A percentile compares a stretch with the other conserved stretches of the same genome.
phyloP scores from a whole-genome alignment of 2,329 filamentous ascomycete genomes.

The Aspergillus nomiae region DNA sequence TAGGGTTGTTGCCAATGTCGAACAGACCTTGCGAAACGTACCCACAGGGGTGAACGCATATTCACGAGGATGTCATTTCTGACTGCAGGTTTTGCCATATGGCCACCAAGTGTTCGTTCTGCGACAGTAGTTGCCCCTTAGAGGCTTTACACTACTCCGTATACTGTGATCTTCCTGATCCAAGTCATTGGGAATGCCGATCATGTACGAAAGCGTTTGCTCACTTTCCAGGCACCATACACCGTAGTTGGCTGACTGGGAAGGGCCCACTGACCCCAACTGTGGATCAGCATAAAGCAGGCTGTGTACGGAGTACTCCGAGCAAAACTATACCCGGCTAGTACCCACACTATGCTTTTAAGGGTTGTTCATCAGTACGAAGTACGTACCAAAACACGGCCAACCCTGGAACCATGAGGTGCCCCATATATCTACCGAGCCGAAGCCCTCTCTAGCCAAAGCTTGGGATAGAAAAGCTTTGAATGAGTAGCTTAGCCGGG shows the following conservation, averaged over 20 bases:
- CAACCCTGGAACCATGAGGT: neutral
- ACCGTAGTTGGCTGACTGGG: neutral
- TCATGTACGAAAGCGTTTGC: neutral
- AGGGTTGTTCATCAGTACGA: neutral
- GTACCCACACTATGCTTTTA: neutral
- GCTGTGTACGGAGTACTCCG: neutral
- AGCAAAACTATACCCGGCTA: neutral
- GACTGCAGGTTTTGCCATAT: neutral
- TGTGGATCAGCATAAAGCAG: neutral
- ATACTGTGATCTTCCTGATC: neutral
- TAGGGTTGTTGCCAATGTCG: neutral
- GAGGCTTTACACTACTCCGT: neutral
- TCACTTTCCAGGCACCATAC: neutral
- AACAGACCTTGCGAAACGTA: neutral
- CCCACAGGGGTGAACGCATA: neutral
- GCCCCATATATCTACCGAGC: conserved; percentile 8
- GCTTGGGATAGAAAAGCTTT: conserved; percentile 2
- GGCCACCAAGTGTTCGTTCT: neutral
- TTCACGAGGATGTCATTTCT: neutral
- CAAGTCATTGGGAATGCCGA: neutral
- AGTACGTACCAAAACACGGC: neutral
- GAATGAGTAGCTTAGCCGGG: neutral
- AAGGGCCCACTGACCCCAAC: neutral
- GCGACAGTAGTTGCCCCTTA: neutral
- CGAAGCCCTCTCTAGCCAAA: neutral